Conservation (phyloP, 768 basidiomycete species). For the Holtermannia corniformis region DNA sequence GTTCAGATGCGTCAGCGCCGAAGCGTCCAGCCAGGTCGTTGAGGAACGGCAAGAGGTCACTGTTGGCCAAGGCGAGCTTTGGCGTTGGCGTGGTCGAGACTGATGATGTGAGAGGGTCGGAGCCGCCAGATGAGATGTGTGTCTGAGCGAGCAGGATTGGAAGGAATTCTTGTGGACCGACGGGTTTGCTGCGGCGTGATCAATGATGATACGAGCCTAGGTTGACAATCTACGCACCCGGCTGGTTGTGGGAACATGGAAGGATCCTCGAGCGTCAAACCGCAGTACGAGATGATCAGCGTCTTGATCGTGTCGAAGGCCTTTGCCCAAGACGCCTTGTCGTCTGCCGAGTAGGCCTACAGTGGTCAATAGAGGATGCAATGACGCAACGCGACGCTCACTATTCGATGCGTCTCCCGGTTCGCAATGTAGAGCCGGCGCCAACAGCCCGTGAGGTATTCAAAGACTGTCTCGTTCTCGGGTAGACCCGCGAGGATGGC, state of each 20-base stretch:
- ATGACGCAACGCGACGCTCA: slow-evolving; percentile 7
- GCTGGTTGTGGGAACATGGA: slow-evolving; percentile 87
- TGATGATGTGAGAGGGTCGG: slow-evolving; percentile 49
- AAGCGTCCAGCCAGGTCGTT: slow-evolving; percentile 75
- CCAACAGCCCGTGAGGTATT: slow-evolving; percentile 87
- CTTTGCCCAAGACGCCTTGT: slow-evolving; percentile 50
- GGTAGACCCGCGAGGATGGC: slow-evolving; percentile 58
- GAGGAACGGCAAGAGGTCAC: slow-evolving; percentile 69
- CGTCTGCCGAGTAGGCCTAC: slow-evolving; percentile 54
- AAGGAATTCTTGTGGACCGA: slow-evolving; percentile 75
- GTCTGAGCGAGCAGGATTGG: slow-evolving; percentile 61
- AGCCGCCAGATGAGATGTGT: slow-evolving; percentile 47
- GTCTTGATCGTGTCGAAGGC: slow-evolving; percentile 70
- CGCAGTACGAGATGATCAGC: slow-evolving; percentile 77
- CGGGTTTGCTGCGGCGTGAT: slow-evolving; percentile 48
- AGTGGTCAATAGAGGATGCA: background rate
- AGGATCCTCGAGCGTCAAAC: slow-evolving; percentile 79
- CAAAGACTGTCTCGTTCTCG: slow-evolving; percentile 66
- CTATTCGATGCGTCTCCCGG: slow-evolving; percentile 17
- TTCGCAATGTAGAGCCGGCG: slow-evolving; percentile 60
- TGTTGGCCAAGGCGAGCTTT: slow-evolving; percentile 52
- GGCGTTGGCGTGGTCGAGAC: slow-evolving; percentile 25
- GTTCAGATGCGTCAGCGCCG: slow-evolving; percentile 55
- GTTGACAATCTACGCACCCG: slow-evolving; percentile 48
- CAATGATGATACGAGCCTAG: background rate